phyloP scores from a whole-genome alignment of 345 rosid genomes.

The Eucalyptus polybractea region DNA sequence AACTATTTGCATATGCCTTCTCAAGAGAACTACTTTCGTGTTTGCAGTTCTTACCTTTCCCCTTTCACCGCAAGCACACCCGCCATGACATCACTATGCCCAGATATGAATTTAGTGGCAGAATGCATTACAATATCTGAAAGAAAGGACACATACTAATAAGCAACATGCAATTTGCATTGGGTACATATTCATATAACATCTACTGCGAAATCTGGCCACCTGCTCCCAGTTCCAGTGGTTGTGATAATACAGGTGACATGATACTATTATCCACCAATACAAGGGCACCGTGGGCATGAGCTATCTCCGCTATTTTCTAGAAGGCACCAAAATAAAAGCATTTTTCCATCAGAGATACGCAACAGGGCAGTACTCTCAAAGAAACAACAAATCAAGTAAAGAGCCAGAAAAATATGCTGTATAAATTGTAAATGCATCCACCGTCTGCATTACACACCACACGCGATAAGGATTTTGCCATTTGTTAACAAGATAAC shows the following conservation, averaged over 20 bases:
- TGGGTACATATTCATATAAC: not conserved
- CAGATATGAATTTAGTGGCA: constrained; percentile 86
- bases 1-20: not conserved
- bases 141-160: not conserved
- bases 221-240: constrained; percentile 97
- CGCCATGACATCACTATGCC: constrained; percentile 95
- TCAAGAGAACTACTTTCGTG: not conserved
- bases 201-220: not conserved
- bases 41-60: constrained; percentile 41
- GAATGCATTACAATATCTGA: constrained; percentile 97
- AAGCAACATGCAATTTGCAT: not conserved
- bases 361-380: not conserved
- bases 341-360: not conserved
- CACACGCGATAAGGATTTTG: not conserved
- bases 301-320: constrained; percentile 86
- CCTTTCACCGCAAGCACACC: constrained; percentile 95
- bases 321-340: not conserved
- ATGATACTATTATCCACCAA: constrained; percentile 90
- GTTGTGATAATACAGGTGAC: constrained; percentile 86
- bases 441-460: not conserved
- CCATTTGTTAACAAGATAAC: not conserved
- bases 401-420: not conserved
- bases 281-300: constrained; percentile 66
- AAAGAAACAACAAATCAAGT: not conserved
- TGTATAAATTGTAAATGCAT: not conserved